phyloP scores from a whole-genome alignment of 768 basidiomycete genomes.

The Leccinum uliginosum region DNA sequence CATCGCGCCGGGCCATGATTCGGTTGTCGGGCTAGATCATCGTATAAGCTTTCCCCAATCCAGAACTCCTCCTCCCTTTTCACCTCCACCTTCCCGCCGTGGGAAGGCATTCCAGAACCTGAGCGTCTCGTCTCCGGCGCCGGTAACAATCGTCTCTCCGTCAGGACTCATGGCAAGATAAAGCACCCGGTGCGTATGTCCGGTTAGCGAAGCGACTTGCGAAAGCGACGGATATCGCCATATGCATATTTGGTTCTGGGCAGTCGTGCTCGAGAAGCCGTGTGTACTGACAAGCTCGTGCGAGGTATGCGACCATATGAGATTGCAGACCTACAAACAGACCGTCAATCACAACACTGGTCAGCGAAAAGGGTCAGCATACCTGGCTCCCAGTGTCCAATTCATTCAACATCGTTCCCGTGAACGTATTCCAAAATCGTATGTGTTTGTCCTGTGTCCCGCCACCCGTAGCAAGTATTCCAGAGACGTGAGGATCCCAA shows the following conservation, averaged over 20 bases:
- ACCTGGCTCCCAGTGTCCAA: conserved; percentile 97
- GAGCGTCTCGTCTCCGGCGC: conserved; percentile 95
- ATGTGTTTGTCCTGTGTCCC: conserved; percentile 99
- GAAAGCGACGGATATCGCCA: conserved; percentile 93
- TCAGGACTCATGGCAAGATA: conserved; percentile 98
- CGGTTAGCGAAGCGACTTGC: conserved; percentile 92
- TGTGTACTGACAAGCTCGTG: conserved; percentile 98
- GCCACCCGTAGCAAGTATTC: conserved; percentile 89
- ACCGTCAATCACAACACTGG: conserved; percentile 4
- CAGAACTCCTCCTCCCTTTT: conserved; percentile 36
- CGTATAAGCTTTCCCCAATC: conserved; percentile 53
- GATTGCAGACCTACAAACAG: conserved; percentile 81
- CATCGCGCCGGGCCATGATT: not conserved
- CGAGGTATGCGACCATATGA: conserved; percentile 93
- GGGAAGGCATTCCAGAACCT: conserved; percentile 98
- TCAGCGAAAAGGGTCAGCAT: not conserved
- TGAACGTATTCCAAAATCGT: conserved; percentile 92
- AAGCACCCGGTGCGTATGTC: conserved; percentile 91
- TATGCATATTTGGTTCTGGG: conserved; percentile 94
- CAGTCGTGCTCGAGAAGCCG: conserved; percentile 89
- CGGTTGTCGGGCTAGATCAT: conserved; percentile 17
- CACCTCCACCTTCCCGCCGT: conserved; percentile 48
- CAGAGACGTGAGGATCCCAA: conserved; percentile 94
- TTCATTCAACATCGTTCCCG: conserved; percentile 79
- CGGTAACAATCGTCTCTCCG: conserved; percentile 96